These are phyloP conservation scores for Oxyria digyna DNA, from an alignment of 148 eudicot genomes.

Conservation along the genomic window DNA sequence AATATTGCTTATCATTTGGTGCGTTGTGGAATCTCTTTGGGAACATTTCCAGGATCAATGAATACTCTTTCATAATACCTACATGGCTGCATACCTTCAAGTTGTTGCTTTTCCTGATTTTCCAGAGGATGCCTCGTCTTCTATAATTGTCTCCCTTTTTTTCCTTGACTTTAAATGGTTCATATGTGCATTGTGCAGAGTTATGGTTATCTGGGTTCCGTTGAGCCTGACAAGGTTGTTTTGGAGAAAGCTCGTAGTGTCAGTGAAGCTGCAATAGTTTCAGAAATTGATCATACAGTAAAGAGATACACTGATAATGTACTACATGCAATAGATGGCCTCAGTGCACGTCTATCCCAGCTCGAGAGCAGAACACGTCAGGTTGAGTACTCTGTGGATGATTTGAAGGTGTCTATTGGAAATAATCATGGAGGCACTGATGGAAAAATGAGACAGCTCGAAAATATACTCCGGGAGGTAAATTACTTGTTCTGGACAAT, in stretches of 20 bases:
- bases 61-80: neutral
- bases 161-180: neutral
- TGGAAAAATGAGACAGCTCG: constrained; percentile 50
- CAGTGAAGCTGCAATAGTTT: constrained; percentile 31
- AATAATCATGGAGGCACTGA: constrained; percentile 63
- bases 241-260: constrained; percentile 44
- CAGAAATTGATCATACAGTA: constrained; percentile 73
- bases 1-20: neutral
- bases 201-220: constrained; percentile 47
- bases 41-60: neutral
- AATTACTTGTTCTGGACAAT: neutral
- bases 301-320: constrained; percentile 60
- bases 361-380: constrained; percentile 62
- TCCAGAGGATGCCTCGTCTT: neutral
- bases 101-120: neutral
- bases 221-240: constrained; percentile 41
- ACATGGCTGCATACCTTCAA: neutral
- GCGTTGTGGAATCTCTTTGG: neutral
- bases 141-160: neutral
- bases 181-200: constrained; percentile 29
- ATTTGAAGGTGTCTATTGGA: constrained; percentile 56
- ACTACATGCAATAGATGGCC: constrained; percentile 60
- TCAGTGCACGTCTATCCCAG: constrained; percentile 71
- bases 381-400: constrained; percentile 77
- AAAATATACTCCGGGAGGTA: constrained; percentile 84